These are phyloP conservation scores for Globisporangium recalcitrans DNA, from an alignment of 352 stramenopile genomes.

Conservation along the genomic window DNA sequence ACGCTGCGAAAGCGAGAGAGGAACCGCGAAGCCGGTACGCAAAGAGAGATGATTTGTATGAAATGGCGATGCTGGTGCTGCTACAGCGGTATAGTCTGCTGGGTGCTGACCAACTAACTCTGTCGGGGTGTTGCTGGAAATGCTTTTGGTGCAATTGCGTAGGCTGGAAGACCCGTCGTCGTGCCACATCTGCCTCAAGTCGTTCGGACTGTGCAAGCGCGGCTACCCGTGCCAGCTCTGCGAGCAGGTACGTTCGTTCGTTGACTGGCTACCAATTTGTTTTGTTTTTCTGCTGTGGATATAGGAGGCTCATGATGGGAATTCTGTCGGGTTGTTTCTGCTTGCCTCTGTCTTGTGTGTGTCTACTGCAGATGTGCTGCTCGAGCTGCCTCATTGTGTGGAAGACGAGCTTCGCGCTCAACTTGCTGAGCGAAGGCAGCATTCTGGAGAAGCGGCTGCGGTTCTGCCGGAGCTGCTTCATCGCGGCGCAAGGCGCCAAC, in stretches of 20 bases:
- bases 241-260: slow-evolving; percentile 8
- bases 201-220: slow-evolving; percentile 11
- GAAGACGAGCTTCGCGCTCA: slow-evolving; percentile 17
- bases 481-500: slow-evolving; percentile 8
- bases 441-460: slow-evolving; percentile 15
- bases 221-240: slow-evolving; percentile 17
- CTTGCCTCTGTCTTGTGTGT: neutral
- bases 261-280: neutral
- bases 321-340: no score
- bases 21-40: neutral
- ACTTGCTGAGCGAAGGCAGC: slow-evolving; percentile 9
- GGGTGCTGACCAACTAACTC: neutral
- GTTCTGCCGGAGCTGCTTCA: slow-evolving; percentile 19
- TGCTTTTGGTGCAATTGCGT: neutral
- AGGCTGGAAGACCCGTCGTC: slow-evolving; percentile 13
- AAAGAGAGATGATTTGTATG: no score
- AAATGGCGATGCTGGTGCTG: no score
- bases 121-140: neutral
- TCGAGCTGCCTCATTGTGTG: slow-evolving; percentile 17
- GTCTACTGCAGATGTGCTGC: slow-evolving; percentile 18
- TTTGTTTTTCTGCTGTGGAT: no score
- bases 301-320: no score
- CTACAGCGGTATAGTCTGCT: no score
- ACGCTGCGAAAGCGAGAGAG: neutral
- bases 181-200: slow-evolving; percentile 18